Evolutionary conservation across 257 asterid genomes (phyloP).

Genomic region (Nicotiana attenuata): DNA sequence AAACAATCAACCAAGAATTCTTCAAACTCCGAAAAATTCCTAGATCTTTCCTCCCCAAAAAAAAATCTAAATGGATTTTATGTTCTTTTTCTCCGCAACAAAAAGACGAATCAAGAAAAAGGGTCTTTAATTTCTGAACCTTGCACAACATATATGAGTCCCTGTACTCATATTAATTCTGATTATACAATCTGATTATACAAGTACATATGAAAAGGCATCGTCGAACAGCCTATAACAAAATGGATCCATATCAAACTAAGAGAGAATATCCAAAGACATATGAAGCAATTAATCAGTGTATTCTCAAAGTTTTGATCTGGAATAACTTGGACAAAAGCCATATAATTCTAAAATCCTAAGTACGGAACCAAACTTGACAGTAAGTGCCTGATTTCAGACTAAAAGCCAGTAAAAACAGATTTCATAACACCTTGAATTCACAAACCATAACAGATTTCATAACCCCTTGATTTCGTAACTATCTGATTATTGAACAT

Average conservation of each 20-base stretch:
- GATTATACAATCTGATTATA: too few species aligned
- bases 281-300: neutral
- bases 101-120: constrained; percentile 13
- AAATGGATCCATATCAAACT: neutral
- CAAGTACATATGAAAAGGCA: neutral
- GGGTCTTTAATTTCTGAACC: constrained; percentile 19
- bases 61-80: neutral
- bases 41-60: constrained; percentile 8
- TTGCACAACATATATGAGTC: neutral
- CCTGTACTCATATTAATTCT: neutral
- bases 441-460: neutral
- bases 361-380: neutral
- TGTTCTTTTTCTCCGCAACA: constrained; percentile 14
- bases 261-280: neutral
- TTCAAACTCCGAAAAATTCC: constrained; percentile 10
- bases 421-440: neutral
- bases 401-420: neutral
- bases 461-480: too few species aligned
- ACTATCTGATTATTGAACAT: constrained; percentile 90
- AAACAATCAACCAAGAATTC: neutral
- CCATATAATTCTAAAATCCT: neutral
- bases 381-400: neutral
- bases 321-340: neutral
- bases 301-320: neutral
- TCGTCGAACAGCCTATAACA: neutral